Evolutionary conservation across 306 rosid genomes (phyloP).

Genomic region (Oxytropis ochrocephala): DNA sequence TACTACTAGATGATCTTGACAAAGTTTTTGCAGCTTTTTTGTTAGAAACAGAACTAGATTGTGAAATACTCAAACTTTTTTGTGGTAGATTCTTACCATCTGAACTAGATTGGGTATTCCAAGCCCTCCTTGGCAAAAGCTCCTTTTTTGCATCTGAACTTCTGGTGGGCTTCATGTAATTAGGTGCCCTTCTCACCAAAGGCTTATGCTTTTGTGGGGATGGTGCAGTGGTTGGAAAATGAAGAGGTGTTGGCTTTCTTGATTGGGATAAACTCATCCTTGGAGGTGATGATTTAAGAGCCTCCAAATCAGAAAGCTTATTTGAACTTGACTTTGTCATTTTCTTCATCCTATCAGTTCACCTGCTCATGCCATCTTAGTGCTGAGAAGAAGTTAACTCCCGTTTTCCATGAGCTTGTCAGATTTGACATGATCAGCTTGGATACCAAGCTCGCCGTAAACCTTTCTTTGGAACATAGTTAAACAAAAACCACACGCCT

Average conservation of each 20-base stretch:
- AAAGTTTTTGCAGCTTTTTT: slow-evolving; percentile 27
- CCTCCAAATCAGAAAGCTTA: slow-evolving; percentile 48
- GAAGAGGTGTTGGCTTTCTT: slow-evolving; percentile 35
- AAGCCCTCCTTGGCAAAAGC: slow-evolving; percentile 32
- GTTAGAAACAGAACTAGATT: slow-evolving; percentile 25
- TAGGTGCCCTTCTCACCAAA: slow-evolving; percentile 35
- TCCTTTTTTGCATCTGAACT: slow-evolving; percentile 65
- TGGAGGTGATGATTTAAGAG: slow-evolving; percentile 29
- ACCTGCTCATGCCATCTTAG: slow-evolving; percentile 48
- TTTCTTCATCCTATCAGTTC: slow-evolving; percentile 46
- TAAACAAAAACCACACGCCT: slow-evolving; percentile 22
- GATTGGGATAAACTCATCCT: slow-evolving; percentile 32
- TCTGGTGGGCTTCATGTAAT: slow-evolving; percentile 78
- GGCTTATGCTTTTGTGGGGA: slow-evolving; percentile 32
- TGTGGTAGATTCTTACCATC: slow-evolving; percentile 33
- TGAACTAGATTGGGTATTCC: slow-evolving; percentile 18
- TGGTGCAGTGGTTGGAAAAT: slow-evolving; percentile 26
- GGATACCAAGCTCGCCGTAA: slow-evolving; percentile 41
- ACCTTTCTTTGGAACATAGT: slow-evolving; percentile 63
- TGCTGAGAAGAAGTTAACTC: slow-evolving; percentile 35
- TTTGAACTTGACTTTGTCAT: slow-evolving; percentile 51
- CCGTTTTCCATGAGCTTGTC: slow-evolving; percentile 30
- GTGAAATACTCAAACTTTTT: slow-evolving; percentile 23
- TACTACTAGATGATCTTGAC: slow-evolving; percentile 39
- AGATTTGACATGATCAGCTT: slow-evolving; percentile 35